Conservation (phyloP, 2,329 filamentous ascomycete genomes). For the Arthrobotrys sinensis region DNA sequence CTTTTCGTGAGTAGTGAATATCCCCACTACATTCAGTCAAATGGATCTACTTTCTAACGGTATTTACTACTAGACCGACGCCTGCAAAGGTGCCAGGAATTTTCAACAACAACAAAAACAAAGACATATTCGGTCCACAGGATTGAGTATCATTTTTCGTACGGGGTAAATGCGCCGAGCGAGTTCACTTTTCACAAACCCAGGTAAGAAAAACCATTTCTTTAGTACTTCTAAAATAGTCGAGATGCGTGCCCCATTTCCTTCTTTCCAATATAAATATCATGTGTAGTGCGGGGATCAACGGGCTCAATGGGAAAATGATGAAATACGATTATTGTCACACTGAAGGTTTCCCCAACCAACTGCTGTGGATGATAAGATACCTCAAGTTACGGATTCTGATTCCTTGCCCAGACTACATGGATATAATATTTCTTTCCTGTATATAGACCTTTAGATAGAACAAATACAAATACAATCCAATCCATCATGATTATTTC, state of each 20-base stretch:
- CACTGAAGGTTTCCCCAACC: conserved; percentile 2
- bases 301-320: conserved; percentile 22
- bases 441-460: background rate
- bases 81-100: no score
- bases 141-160: no score
- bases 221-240: background rate
- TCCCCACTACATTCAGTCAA: no score
- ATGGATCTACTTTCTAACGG: no score
- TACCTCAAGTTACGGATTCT: conserved; percentile 19
- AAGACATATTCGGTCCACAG: no score
- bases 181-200: background rate
- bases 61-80: no score
- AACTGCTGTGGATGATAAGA: conserved; percentile 1
- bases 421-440: background rate
- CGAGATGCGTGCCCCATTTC: conserved; percentile 5
- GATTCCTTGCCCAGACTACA: conserved; percentile 18
- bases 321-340: conserved; percentile 34
- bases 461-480: background rate
- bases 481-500: background rate
- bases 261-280: background rate
- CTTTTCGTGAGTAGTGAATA: no score
- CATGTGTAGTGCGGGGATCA: background rate
- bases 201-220: background rate
- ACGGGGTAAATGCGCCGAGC: no score
- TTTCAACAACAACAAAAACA: no score